Evolutionary conservation across 306 rosid genomes (phyloP), one percentile per base, ranked within the genome.

Genomic region (Phaseolus lunatus): DNA sequence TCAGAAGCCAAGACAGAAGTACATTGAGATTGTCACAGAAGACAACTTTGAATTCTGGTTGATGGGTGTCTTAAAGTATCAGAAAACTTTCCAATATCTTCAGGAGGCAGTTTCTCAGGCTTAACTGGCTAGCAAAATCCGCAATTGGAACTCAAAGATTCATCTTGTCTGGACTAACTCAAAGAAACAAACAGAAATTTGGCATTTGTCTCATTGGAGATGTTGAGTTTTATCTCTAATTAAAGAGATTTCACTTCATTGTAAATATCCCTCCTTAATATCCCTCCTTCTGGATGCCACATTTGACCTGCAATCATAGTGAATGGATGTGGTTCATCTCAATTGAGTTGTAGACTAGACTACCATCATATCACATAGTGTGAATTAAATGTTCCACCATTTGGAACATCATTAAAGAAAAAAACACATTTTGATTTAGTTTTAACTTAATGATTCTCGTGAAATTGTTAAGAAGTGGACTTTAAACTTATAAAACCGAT

Each of bases 11-110:
- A 82, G 9, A 31, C 75, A 82, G 31, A 82, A 70, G 70, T 82
- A 82, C 67, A 82, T 82, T 53, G 57, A 70, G 53, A 82, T 77
- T 41, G 85, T 52, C 11, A 82, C 85, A 13, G 82, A 18, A 7
- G 85, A 82, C 70, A 53, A 77, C n/a, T 82, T 70, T 70, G 82
- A 82, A 63, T 82, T 82, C 64, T 82, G 82, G 82, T 56, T 82
- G 2, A 70, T 77, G 85, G 75, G 82, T 5, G 82, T 82, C 56
- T 53, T 43, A 0, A 53, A 77, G 8, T 82, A 82, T 63, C 85
- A 70, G 16, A 76, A 82, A 44, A 77, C 75, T 7, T 63, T 52
- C 11, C 64, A 22, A 71, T 77, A 45, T 76, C 70, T 82, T 12
- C 70, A 82, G 48, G 49, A 77, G 24, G 79, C 76, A 6, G 7